Evolutionary conservation across 2,329 filamentous ascomycete species (phyloP).

Genomic region (Didymella keratinophila): DNA sequence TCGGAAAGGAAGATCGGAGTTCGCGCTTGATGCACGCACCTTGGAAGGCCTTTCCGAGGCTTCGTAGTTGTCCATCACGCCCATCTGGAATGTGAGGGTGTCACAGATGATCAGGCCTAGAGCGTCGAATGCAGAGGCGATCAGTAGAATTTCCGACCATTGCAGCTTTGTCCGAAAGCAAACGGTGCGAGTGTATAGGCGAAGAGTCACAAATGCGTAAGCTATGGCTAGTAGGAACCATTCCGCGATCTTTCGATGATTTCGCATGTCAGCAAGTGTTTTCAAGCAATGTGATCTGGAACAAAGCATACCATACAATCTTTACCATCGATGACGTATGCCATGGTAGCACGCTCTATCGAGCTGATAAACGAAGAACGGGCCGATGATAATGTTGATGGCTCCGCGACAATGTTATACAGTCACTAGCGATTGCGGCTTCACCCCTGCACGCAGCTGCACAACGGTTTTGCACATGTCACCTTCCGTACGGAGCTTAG

Average conservation of each 20-base stretch:
- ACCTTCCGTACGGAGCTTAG: no score
- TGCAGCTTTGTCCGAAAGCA: constrained; percentile 24
- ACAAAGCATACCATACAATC: constrained; percentile 25
- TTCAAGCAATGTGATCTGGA: neutral
- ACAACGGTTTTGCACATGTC: no score
- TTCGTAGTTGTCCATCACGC: constrained; percentile 30
- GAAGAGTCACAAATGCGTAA: constrained; percentile 28
- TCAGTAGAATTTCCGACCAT: constrained; percentile 27
- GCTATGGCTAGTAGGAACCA: constrained; percentile 30
- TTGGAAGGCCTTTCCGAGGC: constrained; percentile 30
- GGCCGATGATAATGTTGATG: no score
- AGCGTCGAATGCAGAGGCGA: constrained; percentile 26
- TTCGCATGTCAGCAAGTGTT: neutral
- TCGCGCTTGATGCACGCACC: constrained; percentile 7
- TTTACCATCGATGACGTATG: constrained; percentile 28
- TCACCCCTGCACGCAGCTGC: no score
- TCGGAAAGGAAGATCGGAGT: no score
- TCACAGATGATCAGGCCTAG: constrained; percentile 30
- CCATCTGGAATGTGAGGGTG: constrained; percentile 28
- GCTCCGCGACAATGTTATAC: no score
- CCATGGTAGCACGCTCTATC: constrained; percentile 11
- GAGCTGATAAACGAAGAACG: no score
- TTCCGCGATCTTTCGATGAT: constrained; percentile 26
- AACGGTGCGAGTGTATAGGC: constrained; percentile 26
- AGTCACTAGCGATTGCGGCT: no score